Base-by-base conservation (phyloP, 495 filamentous ascomycete genomes). In the Usnea hakonensis region DNA sequence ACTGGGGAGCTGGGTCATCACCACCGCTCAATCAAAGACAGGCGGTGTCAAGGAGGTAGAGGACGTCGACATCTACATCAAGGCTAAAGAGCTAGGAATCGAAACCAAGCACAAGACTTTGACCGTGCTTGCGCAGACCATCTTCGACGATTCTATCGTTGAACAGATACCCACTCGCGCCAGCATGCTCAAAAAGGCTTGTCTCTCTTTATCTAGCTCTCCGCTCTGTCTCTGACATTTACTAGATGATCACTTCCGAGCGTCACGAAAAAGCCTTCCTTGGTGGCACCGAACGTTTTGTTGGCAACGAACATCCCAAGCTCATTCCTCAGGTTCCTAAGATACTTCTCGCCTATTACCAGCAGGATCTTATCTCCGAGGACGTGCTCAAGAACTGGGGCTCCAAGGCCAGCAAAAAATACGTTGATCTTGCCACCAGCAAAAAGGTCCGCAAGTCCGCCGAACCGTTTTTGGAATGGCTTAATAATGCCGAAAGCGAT, bases 361-460 rank as follows among this genome's bases (percentile, higher is more conserved):
- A 96, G 76, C 78, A 90, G 63, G 93, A 97, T 61, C 81, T 98
- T 55, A 75, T 95, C 65, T 83, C 81, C 40, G 94, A 98, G 78
- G 90, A 93, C 55, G 83, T 90, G 33, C 81, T 95, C 72, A 91
- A 87, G 76, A 86, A 87, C 59, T 98, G 94, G 94, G 90, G 91
- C 61, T 79, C 82, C 67, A 95, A 93, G 81, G 90, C 92, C 37
- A 95, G 90, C 83, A 96, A 95, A 85, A 95, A 95, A 75, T 97
- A 96, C 71, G 90, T 96, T 71, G 94, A 97, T 68, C 71, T 93
- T 40, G 66, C 84, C 48, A 93, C 85, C 62, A 96, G 90, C 78
- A 93, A 90, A 81, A 96, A 96, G 81, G 89, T 97, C 68, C 89
- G 91, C 81, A 94, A 95, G 81, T 85, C 89, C 63, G 92, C 94